These are phyloP conservation scores for Globisporangium irregulare DNA, from an alignment of 352 stramenopile genomes.

Conservation along the genomic window DNA sequence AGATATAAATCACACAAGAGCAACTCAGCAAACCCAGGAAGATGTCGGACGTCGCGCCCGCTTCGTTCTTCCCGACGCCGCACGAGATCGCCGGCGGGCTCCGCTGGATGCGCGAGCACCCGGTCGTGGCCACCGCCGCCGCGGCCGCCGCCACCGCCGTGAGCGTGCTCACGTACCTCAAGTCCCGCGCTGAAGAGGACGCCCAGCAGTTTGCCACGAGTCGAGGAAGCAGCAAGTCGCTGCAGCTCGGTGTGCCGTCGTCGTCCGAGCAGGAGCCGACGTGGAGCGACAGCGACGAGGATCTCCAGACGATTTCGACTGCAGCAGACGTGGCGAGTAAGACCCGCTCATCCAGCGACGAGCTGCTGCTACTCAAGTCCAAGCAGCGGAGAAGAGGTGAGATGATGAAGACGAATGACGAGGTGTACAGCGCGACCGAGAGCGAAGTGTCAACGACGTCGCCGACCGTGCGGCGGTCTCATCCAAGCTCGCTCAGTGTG, in stretches of 20 bases:
- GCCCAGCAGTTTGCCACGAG: background rate
- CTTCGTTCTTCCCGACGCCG: conserved; percentile 77
- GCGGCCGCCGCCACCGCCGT: conserved; percentile 65
- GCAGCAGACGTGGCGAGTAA: conserved; percentile 7
- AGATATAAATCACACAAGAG: background rate
- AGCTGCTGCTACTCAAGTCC: conserved; percentile 8
- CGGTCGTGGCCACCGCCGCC: conserved; percentile 64
- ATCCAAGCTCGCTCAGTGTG: conserved; percentile 12
- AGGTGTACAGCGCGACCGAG: conserved; percentile 64
- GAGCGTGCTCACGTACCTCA: conserved; percentile 65
- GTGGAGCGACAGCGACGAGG: conserved; percentile 26
- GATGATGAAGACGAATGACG: conserved; percentile 24
- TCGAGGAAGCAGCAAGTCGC: conserved; percentile 7
- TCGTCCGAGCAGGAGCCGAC: conserved; percentile 23
- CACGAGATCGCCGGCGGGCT: conserved; percentile 73
- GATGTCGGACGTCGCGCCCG: conserved; percentile 60
- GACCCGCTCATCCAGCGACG: background rate
- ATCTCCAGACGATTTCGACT: background rate
- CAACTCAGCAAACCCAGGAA: conserved; percentile 2
- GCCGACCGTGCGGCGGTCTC: conserved; percentile 16
- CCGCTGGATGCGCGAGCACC: conserved; percentile 70
- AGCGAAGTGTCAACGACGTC: conserved; percentile 53
- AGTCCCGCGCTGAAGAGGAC: conserved; percentile 28
- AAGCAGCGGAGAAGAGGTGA: conserved; percentile 26
- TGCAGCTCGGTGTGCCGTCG: background rate